These are phyloP conservation scores for Lentinula boryana DNA, from an alignment of 768 basidiomycete species.

Conservation along the genomic window DNA sequence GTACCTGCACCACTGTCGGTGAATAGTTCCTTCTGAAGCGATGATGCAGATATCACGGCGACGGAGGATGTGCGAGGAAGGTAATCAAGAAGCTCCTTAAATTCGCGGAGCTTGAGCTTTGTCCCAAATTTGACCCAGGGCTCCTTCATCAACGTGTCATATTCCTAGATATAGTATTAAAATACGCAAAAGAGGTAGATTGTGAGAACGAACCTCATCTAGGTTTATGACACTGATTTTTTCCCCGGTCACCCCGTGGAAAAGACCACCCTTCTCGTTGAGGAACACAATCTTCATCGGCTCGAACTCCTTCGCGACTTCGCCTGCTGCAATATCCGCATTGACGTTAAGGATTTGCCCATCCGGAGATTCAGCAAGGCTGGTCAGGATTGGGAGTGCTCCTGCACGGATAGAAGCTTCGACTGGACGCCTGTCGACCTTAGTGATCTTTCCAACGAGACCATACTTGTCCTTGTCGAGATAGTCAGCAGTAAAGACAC, in stretches of 20 bases:
- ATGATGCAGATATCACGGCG: constrained; percentile 90
- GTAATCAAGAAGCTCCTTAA: constrained; percentile 97
- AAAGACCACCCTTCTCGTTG: constrained; percentile 97
- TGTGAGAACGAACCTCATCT: constrained; percentile 64
- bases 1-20: constrained; percentile 98
- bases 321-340: constrained; percentile 97
- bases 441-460: constrained; percentile 92
- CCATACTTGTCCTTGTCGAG: constrained; percentile 94
- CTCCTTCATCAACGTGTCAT: constrained; percentile 93
- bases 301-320: constrained; percentile 95
- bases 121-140: constrained; percentile 99
- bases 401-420: constrained; percentile 97
- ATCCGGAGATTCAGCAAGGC: constrained; percentile 87
- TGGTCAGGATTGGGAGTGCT: constrained; percentile 92
- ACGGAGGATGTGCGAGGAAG: constrained; percentile 98
- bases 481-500: constrained; percentile 96
- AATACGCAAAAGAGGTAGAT: background rate
- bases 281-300: constrained; percentile 96
- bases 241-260: constrained; percentile 95
- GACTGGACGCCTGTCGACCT: constrained; percentile 91
- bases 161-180: constrained; percentile 55
- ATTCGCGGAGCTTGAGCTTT: constrained; percentile 97
- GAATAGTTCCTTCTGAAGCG: constrained; percentile 96
- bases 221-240: constrained; percentile 95
- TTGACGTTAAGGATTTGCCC: constrained; percentile 99